Evolutionary conservation across 1,284 basidiomycete genomes (phyloP), one percentile per base, ranked within the genome.

Genomic region (Phlebopus sp.): DNA sequence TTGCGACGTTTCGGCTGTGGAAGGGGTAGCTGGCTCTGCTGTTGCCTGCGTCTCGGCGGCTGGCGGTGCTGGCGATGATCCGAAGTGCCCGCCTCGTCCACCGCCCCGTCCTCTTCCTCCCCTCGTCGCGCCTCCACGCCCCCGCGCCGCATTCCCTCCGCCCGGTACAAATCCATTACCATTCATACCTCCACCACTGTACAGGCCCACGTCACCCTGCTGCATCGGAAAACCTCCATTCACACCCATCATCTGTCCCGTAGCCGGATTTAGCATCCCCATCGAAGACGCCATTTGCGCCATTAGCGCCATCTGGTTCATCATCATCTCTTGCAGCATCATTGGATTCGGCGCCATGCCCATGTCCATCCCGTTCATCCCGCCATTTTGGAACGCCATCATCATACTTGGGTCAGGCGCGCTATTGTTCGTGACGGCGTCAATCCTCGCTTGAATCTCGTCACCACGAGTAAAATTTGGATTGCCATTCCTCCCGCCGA

Each of bases 291-390:
- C 83, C 78, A 90, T 84, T 66, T 90, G 88, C 30, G 84, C 81
- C 86, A 90, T 90, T 56, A 90, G 73, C 37, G 86, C 84, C 86
- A 90, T 89, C 63, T 90, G 86, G 65, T 78, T 86, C 81, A 88
- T 84, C 81, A 90, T 84, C 76, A 90, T 84, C 67, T 90, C 88
- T 67, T 90, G 87, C 50, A 90, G 62, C 70, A 86, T 71, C 55
- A 90, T 58, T 37, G 85, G 84, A 57, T 85, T 88, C 40, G 76
- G 34, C 14, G 79, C 75, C 14, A 77, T 71, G 46, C 70, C 73
- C 75, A 86, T 82, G 51, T 83, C 82, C 78, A 86, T 83, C 5
- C 74, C 75, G 38, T 69, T 70, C 69, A 81, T 76, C 37, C 69
- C 74, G 29, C 71, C 74, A 31, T 62, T 64, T 41, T 76, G 74